Conservation (phyloP, 306 rosid species). For the Medicago lupulina region DNA sequence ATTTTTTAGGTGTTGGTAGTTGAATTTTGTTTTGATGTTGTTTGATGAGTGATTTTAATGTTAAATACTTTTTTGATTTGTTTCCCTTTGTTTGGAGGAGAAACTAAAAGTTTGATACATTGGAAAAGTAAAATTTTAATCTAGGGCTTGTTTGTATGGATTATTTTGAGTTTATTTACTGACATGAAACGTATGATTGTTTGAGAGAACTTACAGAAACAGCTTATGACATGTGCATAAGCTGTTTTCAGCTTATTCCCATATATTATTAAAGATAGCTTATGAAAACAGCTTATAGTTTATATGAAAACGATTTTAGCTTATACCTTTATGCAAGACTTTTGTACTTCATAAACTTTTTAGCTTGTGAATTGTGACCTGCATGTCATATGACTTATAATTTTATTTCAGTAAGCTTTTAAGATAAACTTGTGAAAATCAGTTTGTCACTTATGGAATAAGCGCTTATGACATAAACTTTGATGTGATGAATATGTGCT, state of each 20-base stretch:
- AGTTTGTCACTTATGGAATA: background rate
- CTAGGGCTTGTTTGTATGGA: background rate
- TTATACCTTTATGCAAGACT: too few species aligned
- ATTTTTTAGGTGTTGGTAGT: background rate
- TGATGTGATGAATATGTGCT: background rate
- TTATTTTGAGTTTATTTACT: too few species aligned
- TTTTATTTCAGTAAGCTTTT: background rate
- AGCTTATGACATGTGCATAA: too few species aligned
- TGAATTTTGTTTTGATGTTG: slow-evolving; percentile 6
- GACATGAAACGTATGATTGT: too few species aligned
- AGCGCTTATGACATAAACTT: background rate
- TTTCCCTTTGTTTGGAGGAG: background rate
- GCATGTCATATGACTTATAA: background rate
- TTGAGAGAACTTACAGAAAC: too few species aligned
- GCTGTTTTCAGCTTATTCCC: too few species aligned
- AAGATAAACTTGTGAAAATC: background rate
- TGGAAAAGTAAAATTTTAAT: background rate
- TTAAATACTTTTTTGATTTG: background rate
- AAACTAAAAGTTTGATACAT: background rate
- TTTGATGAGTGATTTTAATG: background rate
- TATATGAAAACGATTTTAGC: too few species aligned
- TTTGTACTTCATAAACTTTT: background rate
- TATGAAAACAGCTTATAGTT: too few species aligned
- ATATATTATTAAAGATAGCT: too few species aligned
- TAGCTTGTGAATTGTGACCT: background rate